A percentile compares a stretch with the other conserved stretches of the same genome.
Evolutionary conservation across 2,329 filamentous ascomycete genomes (phyloP).

Genomic region (Aspergillus melleus): DNA sequence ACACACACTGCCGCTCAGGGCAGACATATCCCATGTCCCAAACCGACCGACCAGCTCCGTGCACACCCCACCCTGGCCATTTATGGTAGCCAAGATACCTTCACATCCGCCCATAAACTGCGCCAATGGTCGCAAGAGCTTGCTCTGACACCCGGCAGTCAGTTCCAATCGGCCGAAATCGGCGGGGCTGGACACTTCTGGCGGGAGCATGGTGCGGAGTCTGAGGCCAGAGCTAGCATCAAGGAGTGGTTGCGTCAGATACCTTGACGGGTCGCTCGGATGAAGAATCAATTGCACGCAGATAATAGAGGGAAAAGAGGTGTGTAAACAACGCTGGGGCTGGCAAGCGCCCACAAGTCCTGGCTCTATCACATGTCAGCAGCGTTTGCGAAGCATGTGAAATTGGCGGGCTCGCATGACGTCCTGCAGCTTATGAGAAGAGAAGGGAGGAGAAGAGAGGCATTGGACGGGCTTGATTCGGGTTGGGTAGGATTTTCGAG

Average conservation of each 20-base stretch:
- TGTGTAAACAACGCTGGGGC: too few relatives aligned
- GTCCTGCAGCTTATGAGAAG: background rate
- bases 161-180: conserved; percentile 53
- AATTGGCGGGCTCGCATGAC: background rate
- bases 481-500: background rate
- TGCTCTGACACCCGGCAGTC: conserved; percentile 42
- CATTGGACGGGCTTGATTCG: background rate
- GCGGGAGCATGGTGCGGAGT: conserved; percentile 54
- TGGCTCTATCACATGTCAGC: background rate
- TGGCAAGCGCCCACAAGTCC: background rate
- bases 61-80: conserved; percentile 64
- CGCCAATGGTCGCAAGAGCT: conserved; percentile 65
- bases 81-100: conserved; percentile 74
- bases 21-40: conserved; percentile 32
- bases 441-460: background rate
- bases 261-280: conserved; percentile 6
- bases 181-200: conserved; percentile 63
- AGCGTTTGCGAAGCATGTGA: background rate
- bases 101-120: conserved; percentile 67
- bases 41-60: conserved; percentile 58
- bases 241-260: conserved; percentile 40
- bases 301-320: background rate
- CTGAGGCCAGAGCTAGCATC: conserved; percentile 40
- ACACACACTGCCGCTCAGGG: conserved; percentile 27
- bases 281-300: background rate